Percentiles rank a stretch among this genome's conserved stretches.
phyloP scores from a whole-genome alignment of 768 basidiomycete species.

The Collybiopsis confluens region DNA sequence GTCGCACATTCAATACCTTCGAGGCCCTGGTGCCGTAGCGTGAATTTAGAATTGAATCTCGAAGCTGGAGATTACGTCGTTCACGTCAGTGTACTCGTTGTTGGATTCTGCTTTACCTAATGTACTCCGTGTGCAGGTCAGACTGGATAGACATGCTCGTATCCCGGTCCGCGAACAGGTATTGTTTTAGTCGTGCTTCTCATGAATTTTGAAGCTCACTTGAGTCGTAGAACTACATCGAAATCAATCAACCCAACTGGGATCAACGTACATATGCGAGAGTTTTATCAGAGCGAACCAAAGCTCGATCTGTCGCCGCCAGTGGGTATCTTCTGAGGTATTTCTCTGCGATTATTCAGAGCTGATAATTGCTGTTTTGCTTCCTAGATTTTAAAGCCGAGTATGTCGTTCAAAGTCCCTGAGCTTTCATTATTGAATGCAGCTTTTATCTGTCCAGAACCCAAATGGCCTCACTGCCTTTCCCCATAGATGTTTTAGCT shows the following conservation, averaged over 20 bases:
- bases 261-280: conserved; percentile 23
- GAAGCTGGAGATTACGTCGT: conserved; percentile 39
- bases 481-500: conserved; percentile 14
- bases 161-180: conserved; percentile 6
- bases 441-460: background rate
- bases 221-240: conserved; percentile 22
- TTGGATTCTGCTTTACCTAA: no score
- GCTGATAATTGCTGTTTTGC: background rate
- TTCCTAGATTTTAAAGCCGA: conserved; percentile 16
- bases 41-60: conserved; percentile 35
- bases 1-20: conserved; percentile 29
- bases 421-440: background rate
- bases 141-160: conserved; percentile 11
- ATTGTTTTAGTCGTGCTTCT: background rate
- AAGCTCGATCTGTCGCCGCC: conserved; percentile 16
- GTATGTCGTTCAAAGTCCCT: conserved; percentile 4
- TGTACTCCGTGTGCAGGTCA: no score
- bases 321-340: conserved; percentile 10
- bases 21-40: conserved; percentile 27
- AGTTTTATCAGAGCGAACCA: conserved; percentile 16
- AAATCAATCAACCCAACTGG: conserved; percentile 21
- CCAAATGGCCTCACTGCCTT: conserved; percentile 5
- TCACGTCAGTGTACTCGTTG: conserved; percentile 34
- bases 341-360: background rate
- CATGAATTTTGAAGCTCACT: conserved; percentile 5